Conservation (phyloP, 2,329 filamentous ascomycete species). For the Metarhizium sp. region DNA sequence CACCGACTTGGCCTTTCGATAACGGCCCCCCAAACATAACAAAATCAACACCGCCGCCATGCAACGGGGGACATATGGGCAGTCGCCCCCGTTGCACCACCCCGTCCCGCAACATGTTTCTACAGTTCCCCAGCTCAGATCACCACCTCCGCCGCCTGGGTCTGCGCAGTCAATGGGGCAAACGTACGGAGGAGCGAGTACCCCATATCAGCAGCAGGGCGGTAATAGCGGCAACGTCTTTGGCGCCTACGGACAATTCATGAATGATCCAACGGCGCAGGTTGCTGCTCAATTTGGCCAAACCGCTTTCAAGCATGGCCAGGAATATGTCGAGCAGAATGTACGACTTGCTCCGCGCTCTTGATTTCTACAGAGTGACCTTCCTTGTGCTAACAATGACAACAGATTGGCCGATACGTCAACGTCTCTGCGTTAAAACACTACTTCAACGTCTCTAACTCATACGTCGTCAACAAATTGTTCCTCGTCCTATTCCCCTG, state of each 20-base stretch:
- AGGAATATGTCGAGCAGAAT: constrained; percentile 93
- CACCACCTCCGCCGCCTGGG: constrained; percentile 71
- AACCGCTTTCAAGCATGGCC: constrained; percentile 81
- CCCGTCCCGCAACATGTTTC: constrained; percentile 98
- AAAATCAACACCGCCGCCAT: constrained; percentile 36
- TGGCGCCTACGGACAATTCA: constrained; percentile 80
- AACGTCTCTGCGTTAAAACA: constrained; percentile 91
- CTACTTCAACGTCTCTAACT: constrained; percentile 99
- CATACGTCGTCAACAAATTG: constrained; percentile 89
- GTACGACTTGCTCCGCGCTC: constrained; percentile 39
- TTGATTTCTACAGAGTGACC: too few species aligned
- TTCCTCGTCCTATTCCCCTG: constrained; percentile 92
- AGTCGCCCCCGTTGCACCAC: constrained; percentile 91
- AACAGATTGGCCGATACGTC: constrained; percentile 60
- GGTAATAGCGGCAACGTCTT: constrained; percentile 45
- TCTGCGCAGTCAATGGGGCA: constrained; percentile 58
- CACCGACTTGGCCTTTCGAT: not conserved
- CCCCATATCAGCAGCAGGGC: constrained; percentile 63
- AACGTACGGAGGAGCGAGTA: constrained; percentile 48
- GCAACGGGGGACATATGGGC: constrained; percentile 79
- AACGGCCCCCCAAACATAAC: not conserved
- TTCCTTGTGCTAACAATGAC: constrained; percentile 7
- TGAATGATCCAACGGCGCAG: constrained; percentile 90
- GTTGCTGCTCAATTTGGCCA: constrained; percentile 92
- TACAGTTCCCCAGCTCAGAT: constrained; percentile 92